Evolutionary conservation across 305 asterid genomes (phyloP), one percentile per base, ranked within the genome.

Genomic region (Coffea humblotiana): DNA sequence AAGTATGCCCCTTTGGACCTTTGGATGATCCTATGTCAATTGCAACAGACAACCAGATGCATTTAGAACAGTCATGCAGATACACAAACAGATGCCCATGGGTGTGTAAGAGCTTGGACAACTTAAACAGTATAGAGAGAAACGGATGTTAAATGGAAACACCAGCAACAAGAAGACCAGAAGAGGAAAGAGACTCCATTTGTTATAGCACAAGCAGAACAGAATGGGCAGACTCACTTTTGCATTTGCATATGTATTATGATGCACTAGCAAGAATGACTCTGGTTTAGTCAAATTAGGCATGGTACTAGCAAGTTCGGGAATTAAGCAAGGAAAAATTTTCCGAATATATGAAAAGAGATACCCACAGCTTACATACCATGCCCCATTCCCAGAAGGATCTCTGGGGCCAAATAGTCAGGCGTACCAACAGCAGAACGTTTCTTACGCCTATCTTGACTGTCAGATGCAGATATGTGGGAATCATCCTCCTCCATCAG

Each of bases 391-490:
- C 99, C 99, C 77, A 96, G 94, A 88, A 96, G 99, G 86, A 96
- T 96, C 88, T 96, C 99, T 73, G 99, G 99, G 80, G 99, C 99
- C 94, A 96, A 88, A 88, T 96, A 96, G 87, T 96, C 99, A 76
- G 99, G 99, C 77, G 99, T 96, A 79, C 99, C 99, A 80, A 94
- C 99, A 85, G 98, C 99, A 16, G 99, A 96, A 77, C 98, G 97
- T 82, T 94, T 93, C 75, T 91, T 89, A 69, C 90, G 97, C 91
- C 98, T 88, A 85, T 90, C 98, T 83, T 88, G 92, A 85, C 88
- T 92, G 84, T 93, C 91, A 19, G 91, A 86, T 79, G 88, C 86
- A 86, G 93, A 89, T 77, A 85, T 68, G 68, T 91, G 97, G 56
- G 89, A 89, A 81, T 96, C 98, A 81, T 96, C 98, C 78, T 94